Conservation (phyloP, 1,284 basidiomycete species). For the Somion occarium region DNA sequence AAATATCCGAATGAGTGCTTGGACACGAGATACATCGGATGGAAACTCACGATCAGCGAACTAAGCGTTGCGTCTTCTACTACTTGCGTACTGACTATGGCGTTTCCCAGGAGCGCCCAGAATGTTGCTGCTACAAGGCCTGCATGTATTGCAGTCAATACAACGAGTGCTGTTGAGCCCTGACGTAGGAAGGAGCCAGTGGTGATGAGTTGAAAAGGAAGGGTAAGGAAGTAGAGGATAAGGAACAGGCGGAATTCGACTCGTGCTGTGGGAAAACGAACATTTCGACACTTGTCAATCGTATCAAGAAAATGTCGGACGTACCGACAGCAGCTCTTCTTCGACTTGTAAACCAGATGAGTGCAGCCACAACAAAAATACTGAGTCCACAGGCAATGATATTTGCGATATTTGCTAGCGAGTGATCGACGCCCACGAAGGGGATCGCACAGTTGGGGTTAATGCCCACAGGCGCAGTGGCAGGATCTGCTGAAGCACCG, state of each 20-base stretch:
- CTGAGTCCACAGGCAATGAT: slow-evolving; percentile 63
- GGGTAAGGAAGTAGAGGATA: slow-evolving; percentile 61
- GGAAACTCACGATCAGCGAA: slow-evolving; percentile 55
- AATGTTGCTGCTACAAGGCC: slow-evolving; percentile 69
- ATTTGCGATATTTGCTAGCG: slow-evolving; percentile 71
- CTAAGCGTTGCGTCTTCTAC: slow-evolving; percentile 79
- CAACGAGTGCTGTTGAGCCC: slow-evolving; percentile 62
- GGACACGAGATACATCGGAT: not conserved
- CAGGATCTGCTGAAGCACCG: slow-evolving; percentile 34
- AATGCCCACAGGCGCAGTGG: slow-evolving; percentile 51
- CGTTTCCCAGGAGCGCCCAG: slow-evolving; percentile 77
- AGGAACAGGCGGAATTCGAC: slow-evolving; percentile 66
- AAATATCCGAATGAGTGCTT: not conserved
- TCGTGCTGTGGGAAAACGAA: slow-evolving; percentile 46
- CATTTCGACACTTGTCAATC: no score
- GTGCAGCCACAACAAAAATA: slow-evolving; percentile 42
- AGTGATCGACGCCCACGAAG: slow-evolving; percentile 40
- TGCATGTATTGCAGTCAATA: slow-evolving; percentile 72
- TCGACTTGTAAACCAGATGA: slow-evolving; percentile 41
- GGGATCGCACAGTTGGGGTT: slow-evolving; percentile 54
- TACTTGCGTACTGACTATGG: slow-evolving; percentile 75
- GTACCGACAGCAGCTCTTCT: slow-evolving; percentile 49
- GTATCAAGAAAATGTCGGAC: slow-evolving; percentile 11
- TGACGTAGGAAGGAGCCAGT: slow-evolving; percentile 75
- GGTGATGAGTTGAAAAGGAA: slow-evolving; percentile 74